Percentiles rank a stretch among this genome's conserved stretches.
These are phyloP conservation scores for Saturnispora saitoi DNA, from an alignment of 805 yeast genomes.

Conservation along the genomic window DNA sequence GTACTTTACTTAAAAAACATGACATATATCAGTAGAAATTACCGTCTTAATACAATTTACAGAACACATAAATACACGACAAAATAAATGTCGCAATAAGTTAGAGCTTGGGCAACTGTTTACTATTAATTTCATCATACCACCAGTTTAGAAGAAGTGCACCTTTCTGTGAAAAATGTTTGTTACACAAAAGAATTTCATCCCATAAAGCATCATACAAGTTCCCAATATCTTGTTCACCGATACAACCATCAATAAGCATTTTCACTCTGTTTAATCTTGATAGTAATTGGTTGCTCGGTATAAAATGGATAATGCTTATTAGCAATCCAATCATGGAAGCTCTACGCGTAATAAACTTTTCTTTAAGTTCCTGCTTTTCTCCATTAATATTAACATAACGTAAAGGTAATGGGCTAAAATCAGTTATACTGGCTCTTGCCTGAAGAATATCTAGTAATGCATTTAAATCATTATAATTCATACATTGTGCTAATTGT, in stretches of 20 bases:
- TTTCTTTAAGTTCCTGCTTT: constrained; percentile 17
- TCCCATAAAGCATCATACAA: constrained; percentile 42
- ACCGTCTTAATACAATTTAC: too few relatives aligned
- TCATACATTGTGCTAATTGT: background rate
- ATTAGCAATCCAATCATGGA: constrained; percentile 41
- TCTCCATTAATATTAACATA: constrained; percentile 9
- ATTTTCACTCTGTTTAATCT: constrained; percentile 43
- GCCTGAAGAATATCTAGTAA: constrained; percentile 9
- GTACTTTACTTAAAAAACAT: too few relatives aligned
- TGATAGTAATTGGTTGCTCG: constrained; percentile 30
- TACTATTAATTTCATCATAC: constrained; percentile 36
- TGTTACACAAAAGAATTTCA: constrained; percentile 40
- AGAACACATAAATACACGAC: too few relatives aligned
- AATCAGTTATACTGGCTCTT: constrained; percentile 4
- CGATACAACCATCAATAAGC: constrained; percentile 22
- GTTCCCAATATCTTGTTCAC: constrained; percentile 29
- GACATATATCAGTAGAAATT: too few relatives aligned
- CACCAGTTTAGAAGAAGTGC: constrained; percentile 54
- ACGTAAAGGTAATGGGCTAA: constrained; percentile 9
- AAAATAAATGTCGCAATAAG: too few relatives aligned
- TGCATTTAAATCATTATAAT: background rate
- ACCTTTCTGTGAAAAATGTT: constrained; percentile 47
- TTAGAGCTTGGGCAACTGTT: constrained; percentile 11
- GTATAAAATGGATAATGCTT: constrained; percentile 45
- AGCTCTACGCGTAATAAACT: constrained; percentile 29